Base-by-base conservation (phyloP, 768 basidiomycete species). In the Porphyrellus cyaneotinctus region DNA sequence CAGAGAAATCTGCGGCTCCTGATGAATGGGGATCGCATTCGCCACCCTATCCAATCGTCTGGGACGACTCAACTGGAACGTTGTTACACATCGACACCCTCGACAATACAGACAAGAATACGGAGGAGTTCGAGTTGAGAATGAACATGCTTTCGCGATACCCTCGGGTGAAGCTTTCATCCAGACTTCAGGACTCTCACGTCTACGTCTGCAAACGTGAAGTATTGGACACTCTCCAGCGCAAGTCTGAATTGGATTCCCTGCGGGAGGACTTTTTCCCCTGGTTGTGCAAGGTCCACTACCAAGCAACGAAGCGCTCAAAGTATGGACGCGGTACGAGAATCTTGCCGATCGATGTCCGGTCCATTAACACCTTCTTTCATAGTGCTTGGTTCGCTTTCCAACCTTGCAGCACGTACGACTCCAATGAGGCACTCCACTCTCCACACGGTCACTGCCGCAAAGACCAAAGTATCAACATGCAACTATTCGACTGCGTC, bases 181-280 rank as follows among this genome's bases (percentile, higher is more conserved):
- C 81, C 13, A 77, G 72, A 31, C 76, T 87, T 31, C 82, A 84
- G 57, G 94, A 97, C 62, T 90, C 94, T 1, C 94, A 97, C 68
- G 88, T 95, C 30, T 97, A 95, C 61, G 83, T 95, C 31, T 93
- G 92, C 72, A 80, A 82, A 57, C 80, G 81, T 53, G 78, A 81
- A 17, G 75, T 95, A 9, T 73, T 97, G 23, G 85, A 91, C 52
- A 75, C 83, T 13, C 73, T 94, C 24, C 77, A 81, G 12, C 78
- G 82, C 54, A 90, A 89, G 61, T 72, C 71, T 6, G 78, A 83
- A 59, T 77, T 94, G 37, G 85, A 91, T 46, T 95, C 93, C 15
- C 76, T 97, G 47, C 79, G 88, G 46, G 88, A 95, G 67, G 92
- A 97, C 54, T 90, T 97, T 62, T 66, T 97, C 12, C 95, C 95